phyloP scores from a whole-genome alignment of 768 basidiomycete genomes.

The Tylopilus plumbeoviolaceoides region DNA sequence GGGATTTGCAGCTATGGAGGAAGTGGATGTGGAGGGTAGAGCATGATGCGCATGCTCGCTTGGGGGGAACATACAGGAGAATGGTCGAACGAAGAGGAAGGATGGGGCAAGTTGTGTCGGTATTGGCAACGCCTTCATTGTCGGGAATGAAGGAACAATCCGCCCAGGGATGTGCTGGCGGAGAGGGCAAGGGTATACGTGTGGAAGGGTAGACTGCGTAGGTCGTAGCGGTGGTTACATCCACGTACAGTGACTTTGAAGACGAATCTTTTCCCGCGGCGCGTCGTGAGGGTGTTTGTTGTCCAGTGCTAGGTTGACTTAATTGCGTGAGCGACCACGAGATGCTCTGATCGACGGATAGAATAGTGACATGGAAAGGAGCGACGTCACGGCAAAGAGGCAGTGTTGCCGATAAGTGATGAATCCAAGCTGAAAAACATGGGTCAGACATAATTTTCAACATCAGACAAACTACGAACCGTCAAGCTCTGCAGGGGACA shows the following conservation, averaged over 20 bases:
- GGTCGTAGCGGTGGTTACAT: constrained; percentile 38
- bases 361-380: constrained; percentile 55
- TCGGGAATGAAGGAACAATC: constrained; percentile 34
- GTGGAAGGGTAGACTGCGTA: constrained; percentile 46
- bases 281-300: constrained; percentile 27
- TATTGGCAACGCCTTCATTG: constrained; percentile 16
- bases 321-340: constrained; percentile 54
- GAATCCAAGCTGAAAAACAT: constrained; percentile 57
- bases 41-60: constrained; percentile 35
- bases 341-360: constrained; percentile 55
- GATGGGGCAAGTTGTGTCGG: constrained; percentile 36
- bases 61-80: constrained; percentile 52
- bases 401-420: constrained; percentile 42
- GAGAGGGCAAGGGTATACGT: constrained; percentile 41
- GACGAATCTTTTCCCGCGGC: constrained; percentile 28
- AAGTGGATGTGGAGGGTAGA: constrained; percentile 59
- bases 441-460: constrained; percentile 1
- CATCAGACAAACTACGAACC: constrained; percentile 41
- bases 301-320: constrained; percentile 22
- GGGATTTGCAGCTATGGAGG: constrained; percentile 46
- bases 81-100: constrained; percentile 56
- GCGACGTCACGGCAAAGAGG: constrained; percentile 39
- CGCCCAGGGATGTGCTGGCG: constrained; percentile 25
- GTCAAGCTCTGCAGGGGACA: constrained; percentile 56
- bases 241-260: constrained; percentile 31